phyloP scores from a whole-genome alignment of 169 alveolate genomes.

The Eimeria praecox region DNA sequence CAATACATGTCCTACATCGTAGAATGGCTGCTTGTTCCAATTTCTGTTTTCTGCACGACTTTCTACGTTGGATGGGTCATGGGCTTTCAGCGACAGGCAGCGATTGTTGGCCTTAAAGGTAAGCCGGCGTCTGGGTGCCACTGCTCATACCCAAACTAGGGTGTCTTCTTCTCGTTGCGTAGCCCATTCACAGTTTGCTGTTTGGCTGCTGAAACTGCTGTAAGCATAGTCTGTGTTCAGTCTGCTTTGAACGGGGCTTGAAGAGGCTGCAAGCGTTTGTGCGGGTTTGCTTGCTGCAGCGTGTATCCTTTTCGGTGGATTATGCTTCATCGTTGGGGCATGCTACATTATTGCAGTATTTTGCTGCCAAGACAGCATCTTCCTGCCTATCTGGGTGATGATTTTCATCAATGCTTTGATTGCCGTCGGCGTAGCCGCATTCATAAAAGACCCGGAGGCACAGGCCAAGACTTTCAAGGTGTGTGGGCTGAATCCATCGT shows the following conservation, averaged over 20 bases:
- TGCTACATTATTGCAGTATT: slow-evolving; percentile 61
- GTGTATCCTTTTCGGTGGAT: slow-evolving; percentile 52
- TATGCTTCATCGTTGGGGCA: slow-evolving; percentile 54
- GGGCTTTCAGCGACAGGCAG: slow-evolving; percentile 62
- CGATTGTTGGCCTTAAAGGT: slow-evolving; percentile 59
- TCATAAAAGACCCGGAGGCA: slow-evolving; percentile 58
- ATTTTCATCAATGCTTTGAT: slow-evolving; percentile 42
- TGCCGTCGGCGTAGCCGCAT: slow-evolving; percentile 49
- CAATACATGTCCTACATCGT: slow-evolving; percentile 37
- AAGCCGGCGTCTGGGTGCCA: not conserved
- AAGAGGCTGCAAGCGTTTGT: not conserved
- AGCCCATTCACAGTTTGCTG: not conserved
- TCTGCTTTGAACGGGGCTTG: not conserved
- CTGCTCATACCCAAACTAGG: not conserved
- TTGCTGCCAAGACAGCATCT: slow-evolving; percentile 22
- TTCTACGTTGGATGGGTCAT: slow-evolving; percentile 62
- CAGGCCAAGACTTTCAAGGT: slow-evolving; percentile 68
- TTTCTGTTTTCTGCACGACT: slow-evolving; percentile 57
- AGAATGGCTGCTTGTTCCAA: slow-evolving; percentile 62
- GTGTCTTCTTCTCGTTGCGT: not conserved
- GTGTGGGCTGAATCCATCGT: not conserved
- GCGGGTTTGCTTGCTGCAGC: slow-evolving; percentile 30
- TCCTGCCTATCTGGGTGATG: slow-evolving; percentile 60
- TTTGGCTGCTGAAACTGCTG: not conserved
- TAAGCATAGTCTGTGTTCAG: not conserved